These are phyloP conservation scores for Toxoplasma gondii DNA, from an alignment of 169 alveolate species.

Conservation along the genomic window DNA sequence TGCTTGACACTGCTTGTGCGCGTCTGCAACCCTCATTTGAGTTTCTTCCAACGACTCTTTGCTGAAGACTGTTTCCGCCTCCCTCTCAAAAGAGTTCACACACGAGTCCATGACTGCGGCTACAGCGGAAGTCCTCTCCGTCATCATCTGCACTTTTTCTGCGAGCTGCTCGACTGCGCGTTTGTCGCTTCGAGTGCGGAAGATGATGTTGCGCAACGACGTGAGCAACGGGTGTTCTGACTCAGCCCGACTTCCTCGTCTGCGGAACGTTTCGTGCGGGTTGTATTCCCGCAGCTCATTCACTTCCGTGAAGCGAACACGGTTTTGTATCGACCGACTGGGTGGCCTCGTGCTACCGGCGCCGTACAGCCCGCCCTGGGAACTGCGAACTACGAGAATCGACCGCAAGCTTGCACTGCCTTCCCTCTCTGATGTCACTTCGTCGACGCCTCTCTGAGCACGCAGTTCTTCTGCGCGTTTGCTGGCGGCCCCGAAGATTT, in stretches of 20 bases:
- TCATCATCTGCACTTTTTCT: neutral
- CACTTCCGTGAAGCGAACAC: neutral
- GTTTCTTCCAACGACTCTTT: neutral
- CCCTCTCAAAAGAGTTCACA: neutral
- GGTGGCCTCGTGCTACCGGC: neutral
- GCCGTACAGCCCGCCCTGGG: neutral
- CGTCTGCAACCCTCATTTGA: neutral
- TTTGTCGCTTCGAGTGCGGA: neutral
- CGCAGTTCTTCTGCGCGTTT: neutral
- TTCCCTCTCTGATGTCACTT: neutral
- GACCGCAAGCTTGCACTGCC: neutral
- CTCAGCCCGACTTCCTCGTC: neutral
- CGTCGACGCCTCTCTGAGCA: neutral
- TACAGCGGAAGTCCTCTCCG: neutral
- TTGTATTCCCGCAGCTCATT: constrained; percentile 20
- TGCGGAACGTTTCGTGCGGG: neutral
- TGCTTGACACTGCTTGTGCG: neutral
- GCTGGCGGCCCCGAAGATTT: constrained; percentile 23
- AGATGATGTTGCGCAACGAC: neutral
- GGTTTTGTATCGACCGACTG: neutral
- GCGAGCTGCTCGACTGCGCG: neutral
- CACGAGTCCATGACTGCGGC: neutral
- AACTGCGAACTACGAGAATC: neutral
- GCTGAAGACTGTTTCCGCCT: neutral
- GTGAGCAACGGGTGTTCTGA: neutral